A percentile compares a stretch with the other conserved stretches of the same genome.
Conservation (phyloP, 2,329 filamentous ascomycete species). For the Talaromyces sp. region DNA sequence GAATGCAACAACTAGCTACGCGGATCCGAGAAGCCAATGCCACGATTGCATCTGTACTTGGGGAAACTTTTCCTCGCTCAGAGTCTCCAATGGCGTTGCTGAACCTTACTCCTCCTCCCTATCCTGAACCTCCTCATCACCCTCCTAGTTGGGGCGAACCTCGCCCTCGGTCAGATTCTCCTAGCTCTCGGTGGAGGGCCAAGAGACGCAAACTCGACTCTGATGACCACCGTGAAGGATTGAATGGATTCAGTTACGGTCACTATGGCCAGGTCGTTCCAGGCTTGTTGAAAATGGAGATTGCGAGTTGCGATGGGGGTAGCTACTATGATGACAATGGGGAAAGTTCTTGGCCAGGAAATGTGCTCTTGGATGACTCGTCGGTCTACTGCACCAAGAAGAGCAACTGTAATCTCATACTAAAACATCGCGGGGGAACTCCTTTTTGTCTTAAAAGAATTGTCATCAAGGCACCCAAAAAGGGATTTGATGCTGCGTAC, state of each 20-base stretch:
- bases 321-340: slow-evolving; percentile 54
- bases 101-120: not conserved
- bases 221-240: slow-evolving; percentile 47
- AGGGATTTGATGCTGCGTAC: slow-evolving; percentile 81
- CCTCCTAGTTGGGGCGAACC: not conserved
- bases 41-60: slow-evolving; percentile 18
- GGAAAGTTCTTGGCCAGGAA: slow-evolving; percentile 63
- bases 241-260: slow-evolving; percentile 69
- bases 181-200: slow-evolving; percentile 40
- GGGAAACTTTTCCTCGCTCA: slow-evolving; percentile 21
- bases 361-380: slow-evolving; percentile 74
- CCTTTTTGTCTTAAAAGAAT: slow-evolving; percentile 81
- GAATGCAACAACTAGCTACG: slow-evolving; percentile 13
- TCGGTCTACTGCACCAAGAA: slow-evolving; percentile 87
- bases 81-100: slow-evolving; percentile 16
- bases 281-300: slow-evolving; percentile 76
- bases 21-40: slow-evolving; percentile 16
- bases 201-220: slow-evolving; percentile 69
- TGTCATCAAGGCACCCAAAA: slow-evolving; percentile 76
- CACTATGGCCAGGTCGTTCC: slow-evolving; percentile 82
- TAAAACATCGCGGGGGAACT: slow-evolving; percentile 73
- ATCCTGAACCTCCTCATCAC: not conserved
- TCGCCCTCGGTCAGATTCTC: slow-evolving; percentile 4
- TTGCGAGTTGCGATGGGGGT: slow-evolving; percentile 84
- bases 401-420: slow-evolving; percentile 79